Evolutionary conservation across 1,284 basidiomycete species (phyloP).

Genomic region (Salmacisia buchloeana): DNA sequence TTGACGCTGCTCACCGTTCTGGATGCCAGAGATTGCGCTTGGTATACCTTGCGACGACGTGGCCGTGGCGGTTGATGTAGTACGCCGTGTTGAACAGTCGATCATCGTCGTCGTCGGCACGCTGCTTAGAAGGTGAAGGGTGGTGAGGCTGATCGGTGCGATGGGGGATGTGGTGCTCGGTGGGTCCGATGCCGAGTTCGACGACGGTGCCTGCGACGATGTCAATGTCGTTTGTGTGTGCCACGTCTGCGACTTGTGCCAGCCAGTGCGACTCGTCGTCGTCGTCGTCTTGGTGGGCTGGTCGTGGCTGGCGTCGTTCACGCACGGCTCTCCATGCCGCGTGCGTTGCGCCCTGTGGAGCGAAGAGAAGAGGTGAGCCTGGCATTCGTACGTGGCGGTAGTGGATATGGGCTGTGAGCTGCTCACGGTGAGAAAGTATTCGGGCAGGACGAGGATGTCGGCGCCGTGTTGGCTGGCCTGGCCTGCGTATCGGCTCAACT

Average conservation of each 20-base stretch:
- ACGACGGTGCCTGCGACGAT: conserved; percentile 47
- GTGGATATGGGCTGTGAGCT: neutral
- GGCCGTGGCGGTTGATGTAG: conserved; percentile 34
- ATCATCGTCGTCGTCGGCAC: neutral
- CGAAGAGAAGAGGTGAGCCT: conserved; percentile 16
- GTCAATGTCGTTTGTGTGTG: conserved; percentile 32
- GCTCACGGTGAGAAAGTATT: conserved; percentile 39
- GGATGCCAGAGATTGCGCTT: conserved; percentile 49
- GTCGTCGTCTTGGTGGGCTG: neutral
- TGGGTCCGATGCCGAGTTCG: conserved; percentile 29
- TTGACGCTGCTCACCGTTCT: conserved; percentile 26
- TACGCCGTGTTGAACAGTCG: conserved; percentile 45
- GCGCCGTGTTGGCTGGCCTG: conserved; percentile 20
- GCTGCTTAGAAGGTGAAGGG: neutral
- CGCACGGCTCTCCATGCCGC: conserved; percentile 2
- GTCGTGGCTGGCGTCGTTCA: neutral
- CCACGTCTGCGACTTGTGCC: conserved; percentile 23
- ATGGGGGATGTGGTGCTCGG: conserved; percentile 18
- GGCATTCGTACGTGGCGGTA: conserved; percentile 36
- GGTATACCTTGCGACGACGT: conserved; percentile 37
- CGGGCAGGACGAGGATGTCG: conserved; percentile 44
- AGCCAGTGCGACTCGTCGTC: conserved; percentile 32
- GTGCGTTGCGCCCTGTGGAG: conserved; percentile 12
- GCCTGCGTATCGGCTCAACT: neutral
- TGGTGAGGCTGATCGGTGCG: neutral